Evolutionary conservation across 2,329 filamentous ascomycete genomes (phyloP).

Genomic region (Dactylonectria estremocensis): DNA sequence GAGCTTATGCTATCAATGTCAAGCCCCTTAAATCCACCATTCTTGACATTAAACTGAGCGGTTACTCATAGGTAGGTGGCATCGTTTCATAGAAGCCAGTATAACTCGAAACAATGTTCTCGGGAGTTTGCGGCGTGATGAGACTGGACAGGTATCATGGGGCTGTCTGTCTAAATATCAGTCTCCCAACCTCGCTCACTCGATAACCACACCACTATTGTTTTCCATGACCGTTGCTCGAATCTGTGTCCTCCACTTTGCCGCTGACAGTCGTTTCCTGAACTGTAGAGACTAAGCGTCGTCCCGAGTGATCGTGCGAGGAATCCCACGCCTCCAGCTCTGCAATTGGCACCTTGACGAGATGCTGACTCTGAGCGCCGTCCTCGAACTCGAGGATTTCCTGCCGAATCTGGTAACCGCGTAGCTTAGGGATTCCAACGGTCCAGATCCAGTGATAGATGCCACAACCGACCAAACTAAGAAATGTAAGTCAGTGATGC

Average conservation of each 20-base stretch:
- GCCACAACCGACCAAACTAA: constrained; percentile 66
- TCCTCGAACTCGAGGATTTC: constrained; percentile 65
- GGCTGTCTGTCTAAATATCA: background rate
- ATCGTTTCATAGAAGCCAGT: background rate
- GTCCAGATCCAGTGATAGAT: constrained; percentile 74
- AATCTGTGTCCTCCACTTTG: constrained; percentile 27
- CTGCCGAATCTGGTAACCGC: constrained; percentile 70
- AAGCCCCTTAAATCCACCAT: too few relatives aligned
- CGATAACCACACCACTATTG: background rate
- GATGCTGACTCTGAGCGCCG: constrained; percentile 59
- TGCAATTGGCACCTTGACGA: constrained; percentile 68
- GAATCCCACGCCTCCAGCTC: constrained; percentile 70
- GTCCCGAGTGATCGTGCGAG: constrained; percentile 67
- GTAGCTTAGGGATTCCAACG: constrained; percentile 65
- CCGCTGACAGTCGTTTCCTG: background rate
- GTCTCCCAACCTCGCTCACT: background rate
- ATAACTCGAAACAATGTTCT: background rate
- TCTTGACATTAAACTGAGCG: background rate
- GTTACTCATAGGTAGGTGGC: background rate
- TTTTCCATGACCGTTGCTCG: constrained; percentile 22
- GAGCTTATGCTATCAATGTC: too few relatives aligned
- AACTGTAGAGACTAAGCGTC: background rate
- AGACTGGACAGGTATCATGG: background rate
- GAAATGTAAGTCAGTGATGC: background rate
- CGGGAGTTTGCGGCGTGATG: background rate